Evolutionary conservation across 192 early-diverging fungal species (phyloP).

Genomic region (Gamsiella multidivaricata): DNA sequence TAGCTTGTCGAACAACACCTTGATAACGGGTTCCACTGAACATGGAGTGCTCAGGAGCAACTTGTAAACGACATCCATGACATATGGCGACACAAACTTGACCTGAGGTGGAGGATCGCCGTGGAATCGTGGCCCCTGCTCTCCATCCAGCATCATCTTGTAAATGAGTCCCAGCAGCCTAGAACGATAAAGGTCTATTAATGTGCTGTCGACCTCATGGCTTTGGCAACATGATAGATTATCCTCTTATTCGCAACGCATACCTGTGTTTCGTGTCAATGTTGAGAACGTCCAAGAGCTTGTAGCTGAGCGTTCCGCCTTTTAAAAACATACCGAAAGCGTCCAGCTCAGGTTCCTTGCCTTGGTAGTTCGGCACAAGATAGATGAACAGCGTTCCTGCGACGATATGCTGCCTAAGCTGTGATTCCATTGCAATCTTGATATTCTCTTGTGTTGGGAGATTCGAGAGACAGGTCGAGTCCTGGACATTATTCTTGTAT

Average conservation of each 20-base stretch:
- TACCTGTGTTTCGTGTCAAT: conserved; percentile 75
- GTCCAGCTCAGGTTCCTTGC: conserved; percentile 55
- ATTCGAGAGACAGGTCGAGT: conserved; percentile 46
- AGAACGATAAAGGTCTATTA: neutral
- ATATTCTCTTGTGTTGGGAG: conserved; percentile 63
- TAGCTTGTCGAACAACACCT: conserved; percentile 78
- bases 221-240: too few relatives aligned
- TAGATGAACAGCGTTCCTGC: conserved; percentile 66
- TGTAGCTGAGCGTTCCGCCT: conserved; percentile 73
- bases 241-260: too few relatives aligned
- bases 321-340: conserved; percentile 64
- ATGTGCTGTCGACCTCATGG: too few relatives aligned
- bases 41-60: conserved; percentile 79
- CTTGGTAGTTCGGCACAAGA: conserved; percentile 57
- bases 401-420: conserved; percentile 58
- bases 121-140: conserved; percentile 67
- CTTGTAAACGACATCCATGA: conserved; percentile 82
- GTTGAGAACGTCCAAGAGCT: conserved; percentile 76
- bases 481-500: conserved; percentile 62
- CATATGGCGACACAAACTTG: conserved; percentile 77
- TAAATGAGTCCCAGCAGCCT: conserved; percentile 73
- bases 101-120: conserved; percentile 59
- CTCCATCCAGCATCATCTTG: conserved; percentile 79
- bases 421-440: conserved; percentile 64
- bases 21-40: conserved; percentile 75